Percentiles rank a stretch among this genome's conserved stretches.
phyloP scores from a whole-genome alignment of 805 yeast species.

The Grigorovia transvaalensis region DNA sequence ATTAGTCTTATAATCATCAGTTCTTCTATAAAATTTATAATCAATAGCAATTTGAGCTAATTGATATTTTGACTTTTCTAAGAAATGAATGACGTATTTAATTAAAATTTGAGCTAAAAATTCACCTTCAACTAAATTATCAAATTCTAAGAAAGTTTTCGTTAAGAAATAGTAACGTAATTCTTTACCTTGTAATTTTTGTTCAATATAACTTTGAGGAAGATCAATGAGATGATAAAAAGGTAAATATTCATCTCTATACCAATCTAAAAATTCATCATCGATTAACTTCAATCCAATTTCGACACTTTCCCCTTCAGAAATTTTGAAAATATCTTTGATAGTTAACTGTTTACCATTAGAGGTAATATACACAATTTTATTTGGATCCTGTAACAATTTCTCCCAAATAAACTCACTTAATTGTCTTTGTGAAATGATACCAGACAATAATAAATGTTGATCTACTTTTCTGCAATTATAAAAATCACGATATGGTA shows the following conservation, averaged over 20 bases:
- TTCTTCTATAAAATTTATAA: conserved; percentile 14
- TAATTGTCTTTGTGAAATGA: conserved; percentile 23
- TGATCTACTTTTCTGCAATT: conserved; percentile 88
- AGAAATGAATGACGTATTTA: conserved; percentile 24
- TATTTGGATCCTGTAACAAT: conserved; percentile 27
- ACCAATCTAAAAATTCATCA: conserved; percentile 21
- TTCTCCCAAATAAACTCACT: conserved; percentile 32
- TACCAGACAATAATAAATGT: conserved; percentile 21
- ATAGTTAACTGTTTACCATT: conserved; percentile 18
- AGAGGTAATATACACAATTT: conserved; percentile 24
- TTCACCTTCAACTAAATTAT: conserved; percentile 31
- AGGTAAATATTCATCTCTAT: conserved; percentile 14
- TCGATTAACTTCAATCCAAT: conserved; percentile 27
- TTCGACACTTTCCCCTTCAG: conserved; percentile 7
- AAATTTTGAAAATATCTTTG: conserved; percentile 13
- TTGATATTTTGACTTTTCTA: conserved; percentile 33
- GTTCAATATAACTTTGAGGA: conserved; percentile 10
- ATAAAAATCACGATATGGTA: conserved; percentile 56
- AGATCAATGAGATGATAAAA: conserved; percentile 17
- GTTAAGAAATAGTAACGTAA: conserved; percentile 25
- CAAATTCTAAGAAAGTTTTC: conserved; percentile 29
- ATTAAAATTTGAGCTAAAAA: conserved; percentile 28
- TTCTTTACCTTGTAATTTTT: conserved; percentile 13
- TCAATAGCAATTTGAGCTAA: conserved; percentile 30
- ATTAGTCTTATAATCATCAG: background rate